phyloP scores from a whole-genome alignment of 106 monocot genomes.

The Agapanthus africanus region DNA sequence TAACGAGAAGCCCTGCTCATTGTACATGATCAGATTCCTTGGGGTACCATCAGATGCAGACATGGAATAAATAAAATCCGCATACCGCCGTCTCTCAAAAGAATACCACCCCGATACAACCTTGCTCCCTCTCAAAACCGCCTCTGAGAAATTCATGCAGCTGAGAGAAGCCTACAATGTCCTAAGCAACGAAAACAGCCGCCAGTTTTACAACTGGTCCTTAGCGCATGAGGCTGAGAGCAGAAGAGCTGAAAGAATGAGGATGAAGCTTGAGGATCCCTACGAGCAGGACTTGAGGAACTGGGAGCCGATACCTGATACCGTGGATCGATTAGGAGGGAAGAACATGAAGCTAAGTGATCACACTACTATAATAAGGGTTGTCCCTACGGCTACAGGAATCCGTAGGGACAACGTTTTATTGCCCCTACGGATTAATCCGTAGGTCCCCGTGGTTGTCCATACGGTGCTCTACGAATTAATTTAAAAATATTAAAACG shows the following conservation, averaged over 20 bases:
- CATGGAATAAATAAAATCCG: constrained; percentile 76
- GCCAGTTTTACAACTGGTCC: constrained; percentile 85
- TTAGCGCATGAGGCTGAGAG: constrained; percentile 82
- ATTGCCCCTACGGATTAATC: too few relatives aligned
- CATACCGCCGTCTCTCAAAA: constrained; percentile 74
- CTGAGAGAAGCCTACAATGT: constrained; percentile 89
- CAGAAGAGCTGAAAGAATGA: constrained; percentile 41
- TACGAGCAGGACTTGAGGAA: constrained; percentile 48
- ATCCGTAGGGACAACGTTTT: too few relatives aligned
- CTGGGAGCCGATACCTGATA: constrained; percentile 59
- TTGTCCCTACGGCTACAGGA: too few relatives aligned
- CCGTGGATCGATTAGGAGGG: constrained; percentile 79
- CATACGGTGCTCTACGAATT: too few relatives aligned
- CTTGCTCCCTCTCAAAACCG: constrained; percentile 60
- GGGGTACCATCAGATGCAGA: constrained; percentile 57
- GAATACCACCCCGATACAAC: constrained; percentile 93
- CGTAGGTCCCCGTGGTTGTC: too few relatives aligned
- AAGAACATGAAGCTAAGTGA: constrained; percentile 84
- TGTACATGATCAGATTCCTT: constrained; percentile 53
- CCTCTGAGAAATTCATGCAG: constrained; percentile 72
- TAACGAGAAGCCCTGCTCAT: too few relatives aligned
- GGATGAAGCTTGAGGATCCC: constrained; percentile 58
- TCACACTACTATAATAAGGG: constrained; percentile 62
- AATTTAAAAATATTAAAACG: too few relatives aligned
- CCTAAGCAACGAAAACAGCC: constrained; percentile 59